Evolutionary conservation across 129 eudicot genomes (phyloP).

Genomic region (Artemisia tridentata): DNA sequence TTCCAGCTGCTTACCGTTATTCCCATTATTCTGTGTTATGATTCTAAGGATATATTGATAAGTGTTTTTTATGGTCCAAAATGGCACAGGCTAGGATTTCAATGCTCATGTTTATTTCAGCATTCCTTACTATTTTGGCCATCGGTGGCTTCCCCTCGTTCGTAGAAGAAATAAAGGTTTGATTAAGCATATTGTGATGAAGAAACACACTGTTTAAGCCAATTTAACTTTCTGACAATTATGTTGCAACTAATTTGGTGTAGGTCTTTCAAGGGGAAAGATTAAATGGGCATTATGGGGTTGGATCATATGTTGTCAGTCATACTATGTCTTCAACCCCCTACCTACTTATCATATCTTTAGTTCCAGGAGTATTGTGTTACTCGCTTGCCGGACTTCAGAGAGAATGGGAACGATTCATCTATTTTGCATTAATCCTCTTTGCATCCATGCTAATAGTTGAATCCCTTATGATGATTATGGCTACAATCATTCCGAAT

Average conservation of each 20-base stretch:
- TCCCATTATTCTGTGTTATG: neutral
- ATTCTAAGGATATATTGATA: too few relatives aligned
- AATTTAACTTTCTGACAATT: neutral
- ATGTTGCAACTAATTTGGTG: neutral
- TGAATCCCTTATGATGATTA: conserved; percentile 70
- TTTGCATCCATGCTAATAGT: conserved; percentile 47
- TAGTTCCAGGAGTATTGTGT: conserved; percentile 47
- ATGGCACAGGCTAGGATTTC: conserved; percentile 59
- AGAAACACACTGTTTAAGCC: neutral
- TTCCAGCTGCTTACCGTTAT: neutral
- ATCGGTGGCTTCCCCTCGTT: conserved; percentile 92
- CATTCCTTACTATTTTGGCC: conserved; percentile 69
- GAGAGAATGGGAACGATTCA: conserved; percentile 35
- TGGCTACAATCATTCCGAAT: conserved; percentile 65
- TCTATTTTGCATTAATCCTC: conserved; percentile 45
- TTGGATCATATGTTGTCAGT: conserved; percentile 46
- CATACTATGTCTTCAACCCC: conserved; percentile 60
- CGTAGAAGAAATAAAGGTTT: conserved; percentile 83
- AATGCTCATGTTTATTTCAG: conserved; percentile 62
- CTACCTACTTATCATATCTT: conserved; percentile 40
- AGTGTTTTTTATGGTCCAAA: neutral
- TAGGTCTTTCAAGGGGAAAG: conserved; percentile 61
- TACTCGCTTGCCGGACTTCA: conserved; percentile 51
- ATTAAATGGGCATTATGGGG: conserved; percentile 63
- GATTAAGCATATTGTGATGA: neutral